A percentile compares a stretch with the other conserved stretches of the same genome.
Evolutionary conservation across 805 yeast genomes (phyloP).

Genomic region (Ogataea polymorpha): DNA sequence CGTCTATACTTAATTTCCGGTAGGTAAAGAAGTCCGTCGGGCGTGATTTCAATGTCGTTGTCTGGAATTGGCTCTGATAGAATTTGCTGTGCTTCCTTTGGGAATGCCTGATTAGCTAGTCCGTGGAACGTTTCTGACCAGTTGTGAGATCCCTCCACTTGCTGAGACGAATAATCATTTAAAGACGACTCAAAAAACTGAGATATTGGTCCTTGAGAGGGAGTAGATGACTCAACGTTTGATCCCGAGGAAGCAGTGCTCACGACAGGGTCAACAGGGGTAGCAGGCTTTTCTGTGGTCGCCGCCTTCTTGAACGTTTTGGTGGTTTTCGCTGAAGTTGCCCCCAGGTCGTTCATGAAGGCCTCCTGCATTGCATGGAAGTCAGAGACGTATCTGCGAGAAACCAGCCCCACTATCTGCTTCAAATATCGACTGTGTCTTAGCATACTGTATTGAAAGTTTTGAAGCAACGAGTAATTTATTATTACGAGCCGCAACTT

Average conservation of each 20-base stretch:
- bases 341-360: slow-evolving; percentile 17
- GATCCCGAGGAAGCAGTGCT: slow-evolving; percentile 6
- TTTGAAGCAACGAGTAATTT: background rate
- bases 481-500: background rate
- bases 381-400: slow-evolving; percentile 17
- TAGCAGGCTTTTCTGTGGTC: slow-evolving; percentile 7
- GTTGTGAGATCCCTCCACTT: slow-evolving; percentile 38
- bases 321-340: slow-evolving; percentile 1
- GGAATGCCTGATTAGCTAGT: slow-evolving; percentile 74
- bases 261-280: slow-evolving; percentile 24
- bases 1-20: slow-evolving; percentile 97
- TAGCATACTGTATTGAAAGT: background rate
- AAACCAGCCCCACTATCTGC: background rate
- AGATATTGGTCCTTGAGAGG: slow-evolving; percentile 14
- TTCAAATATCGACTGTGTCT: background rate
- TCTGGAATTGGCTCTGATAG: slow-evolving; percentile 60
- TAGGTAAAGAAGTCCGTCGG: slow-evolving; percentile 86
- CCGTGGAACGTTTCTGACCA: slow-evolving; percentile 92
- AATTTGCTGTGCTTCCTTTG: slow-evolving; percentile 54
- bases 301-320: slow-evolving; percentile 3
- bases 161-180: slow-evolving; percentile 23
- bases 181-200: slow-evolving; percentile 22
- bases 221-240: background rate
- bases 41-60: slow-evolving; percentile 87
- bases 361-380: slow-evolving; percentile 32